These are phyloP conservation scores for Sclerotinia glacialis DNA, from an alignment of 2,329 filamentous ascomycete species.

Conservation along the genomic window DNA sequence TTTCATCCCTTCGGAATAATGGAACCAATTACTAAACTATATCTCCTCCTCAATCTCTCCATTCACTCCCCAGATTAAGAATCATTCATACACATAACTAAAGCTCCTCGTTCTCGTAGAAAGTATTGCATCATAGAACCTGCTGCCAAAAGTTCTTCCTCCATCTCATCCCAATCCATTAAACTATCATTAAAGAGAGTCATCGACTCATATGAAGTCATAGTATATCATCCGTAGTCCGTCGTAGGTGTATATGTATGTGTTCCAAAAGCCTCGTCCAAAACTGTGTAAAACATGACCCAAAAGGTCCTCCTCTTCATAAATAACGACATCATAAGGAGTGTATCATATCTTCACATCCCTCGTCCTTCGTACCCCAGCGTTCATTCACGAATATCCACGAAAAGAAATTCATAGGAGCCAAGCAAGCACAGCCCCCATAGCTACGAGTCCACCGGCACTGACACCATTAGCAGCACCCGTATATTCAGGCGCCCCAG, in stretches of 20 bases:
- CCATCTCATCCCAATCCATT: background rate
- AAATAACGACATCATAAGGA: conserved; percentile 3
- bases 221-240: background rate
- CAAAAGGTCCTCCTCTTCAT: background rate
- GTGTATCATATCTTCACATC: background rate
- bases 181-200: conserved; percentile 2
- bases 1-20: background rate
- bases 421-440: background rate
- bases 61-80: background rate
- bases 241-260: conserved; percentile 2
- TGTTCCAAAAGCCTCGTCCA: conserved; percentile 7
- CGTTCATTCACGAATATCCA: background rate
- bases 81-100: background rate
- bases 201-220: background rate
- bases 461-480: background rate
- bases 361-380: no score
- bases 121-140: background rate
- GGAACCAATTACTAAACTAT: background rate
- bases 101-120: background rate
- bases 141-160: background rate
- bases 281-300: conserved; percentile 10
- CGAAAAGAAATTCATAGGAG: background rate
- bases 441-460: background rate
- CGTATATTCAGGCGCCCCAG: conserved; percentile 12
- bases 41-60: background rate